Evolutionary conservation across 345 rosid species (phyloP).

Genomic region (Citrus australasica): DNA sequence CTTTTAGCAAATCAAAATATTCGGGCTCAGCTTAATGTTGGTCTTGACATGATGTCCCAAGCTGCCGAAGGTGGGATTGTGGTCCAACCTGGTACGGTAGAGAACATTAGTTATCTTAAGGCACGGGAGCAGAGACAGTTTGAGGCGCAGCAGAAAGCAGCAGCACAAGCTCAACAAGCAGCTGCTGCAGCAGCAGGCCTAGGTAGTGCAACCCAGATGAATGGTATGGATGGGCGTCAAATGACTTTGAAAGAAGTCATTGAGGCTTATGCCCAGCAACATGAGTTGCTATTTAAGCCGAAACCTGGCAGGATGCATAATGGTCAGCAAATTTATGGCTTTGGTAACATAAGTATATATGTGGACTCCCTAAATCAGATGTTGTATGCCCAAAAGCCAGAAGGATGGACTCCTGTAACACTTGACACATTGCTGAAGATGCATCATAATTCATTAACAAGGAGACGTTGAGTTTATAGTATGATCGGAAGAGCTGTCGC

Average conservation of each 20-base stretch:
- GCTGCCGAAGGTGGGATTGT: conserved; percentile 72
- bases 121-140: conserved; percentile 64
- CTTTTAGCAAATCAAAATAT: conserved; percentile 78
- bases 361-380: conserved; percentile 67
- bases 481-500: not conserved
- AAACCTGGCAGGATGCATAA: conserved; percentile 77
- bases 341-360: conserved; percentile 71
- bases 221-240: conserved; percentile 31
- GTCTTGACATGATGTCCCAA: conserved; percentile 78
- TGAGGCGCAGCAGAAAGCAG: conserved; percentile 63
- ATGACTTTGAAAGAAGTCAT: conserved; percentile 81
- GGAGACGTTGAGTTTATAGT: conserved; percentile 38
- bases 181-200: conserved; percentile 24
- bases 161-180: conserved; percentile 44
- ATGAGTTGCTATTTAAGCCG: conserved; percentile 71
- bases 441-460: conserved; percentile 54
- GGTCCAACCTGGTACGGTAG: conserved; percentile 69
- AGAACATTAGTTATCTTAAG: conserved; percentile 55
- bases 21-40: conserved; percentile 59
- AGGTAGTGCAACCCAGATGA: conserved; percentile 34
- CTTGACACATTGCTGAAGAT: conserved; percentile 76
- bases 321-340: conserved; percentile 84
- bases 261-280: conserved; percentile 76
- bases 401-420: conserved; percentile 58
- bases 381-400: conserved; percentile 68